Evolutionary conservation across 129 eudicot species (phyloP), one percentile per base, ranked within the genome.

Genomic region (Lactuca sativa): DNA sequence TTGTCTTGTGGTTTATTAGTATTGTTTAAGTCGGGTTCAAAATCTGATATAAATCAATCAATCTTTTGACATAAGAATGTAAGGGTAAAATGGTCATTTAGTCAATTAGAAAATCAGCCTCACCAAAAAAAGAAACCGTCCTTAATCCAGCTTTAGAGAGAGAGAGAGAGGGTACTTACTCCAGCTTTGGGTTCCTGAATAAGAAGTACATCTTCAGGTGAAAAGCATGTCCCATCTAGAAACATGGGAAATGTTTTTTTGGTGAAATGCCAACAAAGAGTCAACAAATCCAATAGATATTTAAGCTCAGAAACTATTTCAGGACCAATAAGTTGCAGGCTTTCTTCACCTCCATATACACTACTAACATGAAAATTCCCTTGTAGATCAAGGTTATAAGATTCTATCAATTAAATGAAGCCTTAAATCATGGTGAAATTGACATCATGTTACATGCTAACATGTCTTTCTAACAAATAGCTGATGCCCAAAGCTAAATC

Each of bases 121-220:
- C 21, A 18, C 21, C 21, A 18, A 18, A 18, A 18, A 18, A 18
- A 18, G 21, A 18, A 18, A 18, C 21, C 0, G 21, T 40, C 51
- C 34, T 66, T 47, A 68, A 18, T 13, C 21, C 21, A 18, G 21
- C 21, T 18, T 18, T 18, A 18, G 0, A 18, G 21, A 68, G 15
- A 62, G 31, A 47, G 52, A 64, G 34, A 60, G 21, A 18, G 21
- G 1, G 1, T 18, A 78, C 90, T 83, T 78, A 93, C 98, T 77
- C 98, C 98, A 62, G 98, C 98, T 82, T 93, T 93, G 4, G 98
- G 92, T 80, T 93, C 98, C 71, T 90, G 97, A 69, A 93, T 86
- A 73, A 93, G 87, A 78, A n/a, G n/a, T n/a, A 93, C 97, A 47
- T 90, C 77, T 56, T 89, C 97, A 68, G 78, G 84, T 18, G 87